A percentile compares a stretch with the other conserved stretches of the same genome.
Evolutionary conservation across 768 basidiomycete species (phyloP).

Genomic region (Termitomyces sp.): DNA sequence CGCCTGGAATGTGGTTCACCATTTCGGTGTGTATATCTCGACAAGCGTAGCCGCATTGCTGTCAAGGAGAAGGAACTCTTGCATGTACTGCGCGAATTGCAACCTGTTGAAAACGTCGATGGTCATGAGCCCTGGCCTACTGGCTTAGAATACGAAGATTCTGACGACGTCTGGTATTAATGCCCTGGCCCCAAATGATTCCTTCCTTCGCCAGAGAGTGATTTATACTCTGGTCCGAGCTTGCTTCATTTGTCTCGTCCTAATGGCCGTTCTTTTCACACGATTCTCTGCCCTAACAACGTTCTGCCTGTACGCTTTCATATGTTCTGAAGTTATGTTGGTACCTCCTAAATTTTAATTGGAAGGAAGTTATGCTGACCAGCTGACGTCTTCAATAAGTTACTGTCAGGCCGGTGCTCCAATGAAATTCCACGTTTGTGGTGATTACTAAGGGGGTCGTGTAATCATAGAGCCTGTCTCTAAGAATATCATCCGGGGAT

Average conservation of each 20-base stretch:
- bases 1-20: constrained; percentile 21
- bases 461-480: background rate
- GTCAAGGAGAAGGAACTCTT: constrained; percentile 28
- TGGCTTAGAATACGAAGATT: constrained; percentile 36
- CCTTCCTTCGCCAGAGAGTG: background rate
- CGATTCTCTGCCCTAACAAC: background rate
- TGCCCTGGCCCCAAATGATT: background rate
- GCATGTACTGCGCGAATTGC: constrained; percentile 25
- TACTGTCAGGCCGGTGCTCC: background rate
- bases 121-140: constrained; percentile 32
- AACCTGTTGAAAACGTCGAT: constrained; percentile 27
- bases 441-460: constrained; percentile 8
- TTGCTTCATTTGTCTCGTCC: background rate
- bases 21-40: constrained; percentile 27
- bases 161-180: constrained; percentile 24
- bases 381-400: background rate
- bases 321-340: background rate
- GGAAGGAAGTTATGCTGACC: background rate
- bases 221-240: background rate
- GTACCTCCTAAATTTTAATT: background rate
- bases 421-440: background rate
- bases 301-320: background rate
- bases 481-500: constrained; percentile 1
- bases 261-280: background rate
- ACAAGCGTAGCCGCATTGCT: constrained; percentile 34